Evolutionary conservation across 768 basidiomycete species (phyloP).

Genomic region (Xanthoconium stramineum): DNA sequence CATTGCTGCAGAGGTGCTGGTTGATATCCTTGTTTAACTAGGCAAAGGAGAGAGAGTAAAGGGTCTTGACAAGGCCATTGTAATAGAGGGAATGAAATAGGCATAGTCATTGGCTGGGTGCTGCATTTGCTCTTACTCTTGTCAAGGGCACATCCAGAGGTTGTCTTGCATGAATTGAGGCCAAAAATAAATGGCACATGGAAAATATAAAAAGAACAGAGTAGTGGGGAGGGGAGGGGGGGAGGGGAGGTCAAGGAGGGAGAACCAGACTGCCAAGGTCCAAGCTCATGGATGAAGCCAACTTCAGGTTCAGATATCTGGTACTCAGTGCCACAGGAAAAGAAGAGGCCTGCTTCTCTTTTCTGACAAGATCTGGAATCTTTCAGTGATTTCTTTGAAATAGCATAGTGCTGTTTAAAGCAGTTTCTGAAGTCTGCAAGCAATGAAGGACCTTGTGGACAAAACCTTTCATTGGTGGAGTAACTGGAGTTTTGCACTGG

Average conservation of each 20-base stretch:
- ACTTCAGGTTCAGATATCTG: slow-evolving; percentile 43
- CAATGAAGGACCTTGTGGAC: slow-evolving; percentile 88
- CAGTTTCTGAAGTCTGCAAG: slow-evolving; percentile 77
- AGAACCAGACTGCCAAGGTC: slow-evolving; percentile 22
- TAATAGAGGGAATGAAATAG: no score
- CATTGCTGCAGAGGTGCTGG: no score
- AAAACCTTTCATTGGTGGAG: slow-evolving; percentile 73
- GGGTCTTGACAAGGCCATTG: no score
- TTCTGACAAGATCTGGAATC: slow-evolving; percentile 57
- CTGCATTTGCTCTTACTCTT: slow-evolving; percentile 52
- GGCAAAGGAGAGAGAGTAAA: no score
- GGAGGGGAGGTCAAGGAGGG: slow-evolving; percentile 34
- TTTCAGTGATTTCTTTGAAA: slow-evolving; percentile 74
- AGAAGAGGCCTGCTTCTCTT: slow-evolving; percentile 47
- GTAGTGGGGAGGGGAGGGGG: slow-evolving; percentile 70
- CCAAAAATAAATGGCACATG: slow-evolving; percentile 84
- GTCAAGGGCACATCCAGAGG: slow-evolving; percentile 37
- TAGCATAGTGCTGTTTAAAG: slow-evolving; percentile 88
- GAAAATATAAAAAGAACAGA: slow-evolving; percentile 87
- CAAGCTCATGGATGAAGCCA: slow-evolving; percentile 40
- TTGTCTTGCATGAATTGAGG: slow-evolving; percentile 92
- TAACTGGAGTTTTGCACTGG: slow-evolving; percentile 39
- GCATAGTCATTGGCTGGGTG: no score
- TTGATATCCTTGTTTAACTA: no score
- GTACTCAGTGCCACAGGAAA: slow-evolving; percentile 40